phyloP scores from a whole-genome alignment of 2,329 filamentous ascomycete genomes.

The Colletotrichum tanaceti region DNA sequence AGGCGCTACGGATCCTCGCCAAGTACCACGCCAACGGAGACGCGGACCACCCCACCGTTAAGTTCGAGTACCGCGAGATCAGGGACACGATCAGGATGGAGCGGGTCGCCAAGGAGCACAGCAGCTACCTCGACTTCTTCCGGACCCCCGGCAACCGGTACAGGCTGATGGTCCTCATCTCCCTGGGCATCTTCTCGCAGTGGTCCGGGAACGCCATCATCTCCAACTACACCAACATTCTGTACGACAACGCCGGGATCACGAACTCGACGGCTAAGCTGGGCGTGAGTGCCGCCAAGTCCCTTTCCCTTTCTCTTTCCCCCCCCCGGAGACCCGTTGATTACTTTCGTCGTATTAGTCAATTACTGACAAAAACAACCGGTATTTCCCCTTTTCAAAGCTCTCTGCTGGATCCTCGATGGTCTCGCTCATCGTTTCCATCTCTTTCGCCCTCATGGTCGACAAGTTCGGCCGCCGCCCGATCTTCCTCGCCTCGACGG shows the following conservation, averaged over 20 bases:
- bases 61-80: slow-evolving; percentile 63
- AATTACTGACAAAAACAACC: background rate
- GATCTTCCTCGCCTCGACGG: slow-evolving; percentile 62
- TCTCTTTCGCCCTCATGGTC: slow-evolving; percentile 62
- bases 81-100: slow-evolving; percentile 60
- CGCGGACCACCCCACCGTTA: slow-evolving; percentile 55
- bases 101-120: slow-evolving; percentile 55
- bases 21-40: slow-evolving; percentile 64
- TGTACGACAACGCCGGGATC: slow-evolving; percentile 72
- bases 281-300: slow-evolving; percentile 49
- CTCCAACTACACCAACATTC: slow-evolving; percentile 72
- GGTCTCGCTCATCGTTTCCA: slow-evolving; percentile 67
- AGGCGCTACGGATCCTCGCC: slow-evolving; percentile 59
- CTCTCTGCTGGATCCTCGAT: slow-evolving; percentile 66
- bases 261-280: slow-evolving; percentile 66
- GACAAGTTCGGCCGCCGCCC: slow-evolving; percentile 64
- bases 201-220: slow-evolving; percentile 75
- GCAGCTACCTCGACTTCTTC: slow-evolving; percentile 70
- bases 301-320: no score
- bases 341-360: no score
- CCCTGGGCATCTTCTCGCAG: slow-evolving; percentile 74
- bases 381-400: background rate
- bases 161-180: slow-evolving; percentile 70
- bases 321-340: no score
- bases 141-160: slow-evolving; percentile 72